Conservation (phyloP, 2,329 filamentous ascomycete genomes). For the Penicillium sp. region DNA sequence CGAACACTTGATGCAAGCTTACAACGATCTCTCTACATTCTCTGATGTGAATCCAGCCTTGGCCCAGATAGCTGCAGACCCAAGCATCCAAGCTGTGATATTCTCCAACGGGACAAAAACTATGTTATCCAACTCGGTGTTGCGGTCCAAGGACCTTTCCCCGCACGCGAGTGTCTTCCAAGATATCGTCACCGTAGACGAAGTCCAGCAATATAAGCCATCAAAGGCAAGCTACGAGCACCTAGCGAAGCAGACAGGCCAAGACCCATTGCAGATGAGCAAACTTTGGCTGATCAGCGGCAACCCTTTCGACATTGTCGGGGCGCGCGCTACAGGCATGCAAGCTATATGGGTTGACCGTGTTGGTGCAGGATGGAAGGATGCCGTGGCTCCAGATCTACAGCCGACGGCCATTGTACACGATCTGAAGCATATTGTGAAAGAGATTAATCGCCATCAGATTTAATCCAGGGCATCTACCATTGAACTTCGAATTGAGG, state of each 20-base stretch:
- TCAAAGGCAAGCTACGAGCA: conserved; percentile 60
- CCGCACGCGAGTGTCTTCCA: conserved; percentile 50
- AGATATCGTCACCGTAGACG: conserved; percentile 61
- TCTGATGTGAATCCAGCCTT: conserved; percentile 60
- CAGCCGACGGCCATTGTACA: conserved; percentile 54
- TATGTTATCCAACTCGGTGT: conserved; percentile 63
- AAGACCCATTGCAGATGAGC: conserved; percentile 40
- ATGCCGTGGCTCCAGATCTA: conserved; percentile 52
- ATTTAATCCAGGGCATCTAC: background rate
- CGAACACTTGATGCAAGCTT: conserved; percentile 58
- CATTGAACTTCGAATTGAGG: background rate
- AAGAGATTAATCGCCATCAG: conserved; percentile 27
- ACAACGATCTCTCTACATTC: conserved; percentile 63
- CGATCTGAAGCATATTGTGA: conserved; percentile 58
- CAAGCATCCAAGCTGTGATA: conserved; percentile 54
- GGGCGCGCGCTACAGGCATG: conserved; percentile 60
- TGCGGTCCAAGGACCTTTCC: conserved; percentile 54
- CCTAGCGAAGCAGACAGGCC: conserved; percentile 52
- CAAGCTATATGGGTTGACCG: conserved; percentile 67
- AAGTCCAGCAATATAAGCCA: conserved; percentile 62
- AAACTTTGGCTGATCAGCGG: conserved; percentile 67
- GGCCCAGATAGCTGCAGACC: conserved; percentile 41
- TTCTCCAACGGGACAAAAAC: conserved; percentile 67
- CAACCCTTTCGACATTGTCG: conserved; percentile 71
- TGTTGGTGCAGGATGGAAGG: conserved; percentile 60